A percentile compares a stretch with the other conserved stretches of the same genome.
Evolutionary conservation across 805 yeast genomes (phyloP).

Genomic region (Saccharomycopsis capsularis): DNA sequence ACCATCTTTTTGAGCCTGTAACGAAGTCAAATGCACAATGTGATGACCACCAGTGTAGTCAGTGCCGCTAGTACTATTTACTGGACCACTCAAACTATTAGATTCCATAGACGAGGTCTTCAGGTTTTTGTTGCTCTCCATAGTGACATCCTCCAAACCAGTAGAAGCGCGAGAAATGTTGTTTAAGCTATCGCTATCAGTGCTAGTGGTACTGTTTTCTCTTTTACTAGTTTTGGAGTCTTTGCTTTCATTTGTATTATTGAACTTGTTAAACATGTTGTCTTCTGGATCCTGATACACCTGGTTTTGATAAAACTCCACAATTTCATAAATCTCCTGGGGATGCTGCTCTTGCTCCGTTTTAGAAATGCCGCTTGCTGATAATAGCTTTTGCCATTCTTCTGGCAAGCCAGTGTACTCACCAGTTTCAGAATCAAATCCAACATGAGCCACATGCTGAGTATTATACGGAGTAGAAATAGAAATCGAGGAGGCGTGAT

Average conservation of each 20-base stretch:
- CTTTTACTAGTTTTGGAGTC: not conserved
- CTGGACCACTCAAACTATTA: not conserved
- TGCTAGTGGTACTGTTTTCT: not conserved
- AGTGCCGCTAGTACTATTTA: conserved; percentile 9
- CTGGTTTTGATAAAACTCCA: conserved; percentile 68
- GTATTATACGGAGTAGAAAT: conserved; percentile 92
- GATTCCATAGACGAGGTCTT: not conserved
- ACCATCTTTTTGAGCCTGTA: conserved; percentile 13
- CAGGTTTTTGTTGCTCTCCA: not conserved
- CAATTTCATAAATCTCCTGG: conserved; percentile 87
- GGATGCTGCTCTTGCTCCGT: conserved; percentile 89
- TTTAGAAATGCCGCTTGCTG: conserved; percentile 80
- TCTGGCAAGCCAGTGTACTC: conserved; percentile 87
- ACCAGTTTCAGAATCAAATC: conserved; percentile 76
- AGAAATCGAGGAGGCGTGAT: conserved; percentile 36
- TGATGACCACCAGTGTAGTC: conserved; percentile 20
- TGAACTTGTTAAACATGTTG: conserved; percentile 40
- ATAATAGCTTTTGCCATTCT: conserved; percentile 81
- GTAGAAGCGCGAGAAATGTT: not conserved
- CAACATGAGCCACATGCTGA: conserved; percentile 89
- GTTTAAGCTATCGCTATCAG: conserved; percentile 9
- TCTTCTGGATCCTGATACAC: conserved; percentile 34
- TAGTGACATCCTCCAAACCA: not conserved
- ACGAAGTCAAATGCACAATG: conserved; percentile 16
- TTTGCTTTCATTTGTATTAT: conserved; percentile 21